phyloP scores from a whole-genome alignment of 805 yeast genomes.

The Yarrowia sp. region DNA sequence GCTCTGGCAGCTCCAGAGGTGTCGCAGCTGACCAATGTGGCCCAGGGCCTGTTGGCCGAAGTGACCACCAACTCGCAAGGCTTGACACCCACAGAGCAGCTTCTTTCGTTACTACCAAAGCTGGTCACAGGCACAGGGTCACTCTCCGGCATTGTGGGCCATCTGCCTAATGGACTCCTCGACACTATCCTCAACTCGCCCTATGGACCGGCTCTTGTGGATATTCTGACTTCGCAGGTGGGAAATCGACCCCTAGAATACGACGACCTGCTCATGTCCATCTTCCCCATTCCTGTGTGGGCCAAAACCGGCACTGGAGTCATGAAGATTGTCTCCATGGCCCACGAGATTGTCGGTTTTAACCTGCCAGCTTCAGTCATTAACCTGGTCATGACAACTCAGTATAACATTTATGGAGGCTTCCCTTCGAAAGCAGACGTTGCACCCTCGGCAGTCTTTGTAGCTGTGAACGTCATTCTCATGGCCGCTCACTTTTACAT shows the following conservation, averaged over 20 bases:
- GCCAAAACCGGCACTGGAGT: conserved; percentile 33
- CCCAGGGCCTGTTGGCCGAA: background rate
- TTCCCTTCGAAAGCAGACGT: conserved; percentile 62
- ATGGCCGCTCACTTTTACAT: conserved; percentile 56
- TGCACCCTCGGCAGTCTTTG: conserved; percentile 66
- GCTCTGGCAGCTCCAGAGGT: conserved; percentile 13
- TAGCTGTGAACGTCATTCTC: conserved; percentile 60
- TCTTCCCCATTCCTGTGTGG: conserved; percentile 29
- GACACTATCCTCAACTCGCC: conserved; percentile 20
- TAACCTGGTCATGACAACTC: conserved; percentile 23
- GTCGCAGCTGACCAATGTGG: background rate
- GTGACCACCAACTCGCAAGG: background rate
- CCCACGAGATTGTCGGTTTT: conserved; percentile 14
- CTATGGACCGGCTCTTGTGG: conserved; percentile 10
- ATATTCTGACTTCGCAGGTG: conserved; percentile 8
- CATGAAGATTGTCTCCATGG: conserved; percentile 18
- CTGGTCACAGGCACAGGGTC: conserved; percentile 14
- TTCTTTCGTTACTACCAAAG: conserved; percentile 5
- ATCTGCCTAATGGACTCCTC: conserved; percentile 1
- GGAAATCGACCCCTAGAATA: conserved; percentile 21
- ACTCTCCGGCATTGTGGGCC: background rate
- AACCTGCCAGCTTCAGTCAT: conserved; percentile 9
- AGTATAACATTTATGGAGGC: conserved; percentile 61
- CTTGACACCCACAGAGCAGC: conserved; percentile 13
- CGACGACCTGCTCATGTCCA: conserved; percentile 19